These are phyloP conservation scores for Phoma sp. DNA, from an alignment of 2,329 filamentous ascomycete species.

Conservation along the genomic window DNA sequence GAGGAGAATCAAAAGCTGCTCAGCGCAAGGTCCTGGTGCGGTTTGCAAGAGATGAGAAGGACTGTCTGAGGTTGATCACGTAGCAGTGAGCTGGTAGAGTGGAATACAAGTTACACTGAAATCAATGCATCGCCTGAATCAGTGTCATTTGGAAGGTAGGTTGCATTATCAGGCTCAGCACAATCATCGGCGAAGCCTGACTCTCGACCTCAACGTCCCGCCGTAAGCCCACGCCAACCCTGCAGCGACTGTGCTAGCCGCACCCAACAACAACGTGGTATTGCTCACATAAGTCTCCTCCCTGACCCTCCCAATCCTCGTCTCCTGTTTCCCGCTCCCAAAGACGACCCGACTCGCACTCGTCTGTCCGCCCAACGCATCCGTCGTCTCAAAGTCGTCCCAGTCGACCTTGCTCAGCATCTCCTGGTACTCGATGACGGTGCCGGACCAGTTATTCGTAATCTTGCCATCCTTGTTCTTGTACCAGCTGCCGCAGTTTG, in stretches of 20 bases:
- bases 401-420: slow-evolving; percentile 51
- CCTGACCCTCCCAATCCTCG: slow-evolving; percentile 51
- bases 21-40: no score
- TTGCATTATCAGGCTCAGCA: no score
- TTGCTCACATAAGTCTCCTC: slow-evolving; percentile 55
- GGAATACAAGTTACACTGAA: no score
- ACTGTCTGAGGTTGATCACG: background rate
- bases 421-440: slow-evolving; percentile 63
- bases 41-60: background rate
- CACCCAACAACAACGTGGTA: slow-evolving; percentile 44
- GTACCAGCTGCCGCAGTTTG: slow-evolving; percentile 63
- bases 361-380: background rate
- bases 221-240: slow-evolving; percentile 38
- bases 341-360: slow-evolving; percentile 44
- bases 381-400: slow-evolving; percentile 52
- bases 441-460: slow-evolving; percentile 64
- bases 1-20: background rate
- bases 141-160: no score
- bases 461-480: slow-evolving; percentile 61
- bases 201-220: slow-evolving; percentile 16
- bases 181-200: slow-evolving; percentile 9
- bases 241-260: slow-evolving; percentile 44
- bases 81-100: no score
- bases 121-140: no score
- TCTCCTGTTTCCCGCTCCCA: slow-evolving; percentile 42